Evolutionary conservation across 2,329 filamentous ascomycete genomes (phyloP).

Genomic region (Colletotrichum acutatum): DNA sequence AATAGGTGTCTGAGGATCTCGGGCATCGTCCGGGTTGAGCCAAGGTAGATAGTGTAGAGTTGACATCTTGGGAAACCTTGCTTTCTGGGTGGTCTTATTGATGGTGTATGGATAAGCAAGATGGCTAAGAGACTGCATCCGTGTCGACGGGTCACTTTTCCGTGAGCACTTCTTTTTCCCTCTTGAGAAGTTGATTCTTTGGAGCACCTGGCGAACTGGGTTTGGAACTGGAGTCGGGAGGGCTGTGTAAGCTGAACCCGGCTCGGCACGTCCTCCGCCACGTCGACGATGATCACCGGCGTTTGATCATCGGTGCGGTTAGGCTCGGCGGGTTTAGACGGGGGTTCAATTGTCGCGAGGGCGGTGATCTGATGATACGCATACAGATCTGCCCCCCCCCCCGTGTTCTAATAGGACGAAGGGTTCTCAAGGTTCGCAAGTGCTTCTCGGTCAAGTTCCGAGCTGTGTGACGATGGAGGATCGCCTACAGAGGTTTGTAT

Average conservation of each 20-base stretch:
- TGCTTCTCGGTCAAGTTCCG: slow-evolving; percentile 5
- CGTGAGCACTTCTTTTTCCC: neutral
- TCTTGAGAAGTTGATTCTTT: neutral
- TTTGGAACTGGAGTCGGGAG: neutral
- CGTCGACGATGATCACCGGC: neutral
- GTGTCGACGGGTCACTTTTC: neutral
- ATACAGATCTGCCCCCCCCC: neutral
- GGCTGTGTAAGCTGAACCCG: neutral
- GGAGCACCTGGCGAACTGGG: neutral
- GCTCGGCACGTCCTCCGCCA: slow-evolving; percentile 1
- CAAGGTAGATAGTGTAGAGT: neutral
- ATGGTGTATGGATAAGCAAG: neutral
- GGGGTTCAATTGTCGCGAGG: neutral
- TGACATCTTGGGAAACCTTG: neutral
- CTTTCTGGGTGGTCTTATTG: neutral
- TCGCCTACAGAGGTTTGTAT: neutral
- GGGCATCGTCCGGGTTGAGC: neutral
- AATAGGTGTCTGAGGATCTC: neutral
- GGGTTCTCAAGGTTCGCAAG: neutral
- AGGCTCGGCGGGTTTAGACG: neutral
- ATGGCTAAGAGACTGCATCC: neutral
- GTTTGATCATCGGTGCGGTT: neutral
- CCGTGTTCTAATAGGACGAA: too few relatives aligned
- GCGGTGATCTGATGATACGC: neutral
- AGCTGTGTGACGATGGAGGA: neutral